phyloP scores from a whole-genome alignment of 2,329 filamentous ascomycete species.

The Venturia pyrina region DNA sequence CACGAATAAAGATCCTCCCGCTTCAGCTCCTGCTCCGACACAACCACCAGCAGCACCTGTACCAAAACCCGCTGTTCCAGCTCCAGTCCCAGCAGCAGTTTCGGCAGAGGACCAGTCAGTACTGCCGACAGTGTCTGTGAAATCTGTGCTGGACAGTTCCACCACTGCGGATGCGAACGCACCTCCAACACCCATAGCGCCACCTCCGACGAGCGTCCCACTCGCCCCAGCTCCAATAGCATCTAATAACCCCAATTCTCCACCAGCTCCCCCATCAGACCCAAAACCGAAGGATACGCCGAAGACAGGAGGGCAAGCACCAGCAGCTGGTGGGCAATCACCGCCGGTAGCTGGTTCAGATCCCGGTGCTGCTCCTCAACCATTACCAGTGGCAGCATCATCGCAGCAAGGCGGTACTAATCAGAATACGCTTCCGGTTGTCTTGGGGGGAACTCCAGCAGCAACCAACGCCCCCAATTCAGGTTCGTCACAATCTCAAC shows the following conservation, averaged over 20 bases:
- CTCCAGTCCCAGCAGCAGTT: slow-evolving; percentile 20
- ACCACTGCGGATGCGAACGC: neutral
- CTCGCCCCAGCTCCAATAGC: neutral
- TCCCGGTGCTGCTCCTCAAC: neutral
- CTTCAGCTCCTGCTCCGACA: slow-evolving; percentile 44
- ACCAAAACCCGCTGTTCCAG: slow-evolving; percentile 20
- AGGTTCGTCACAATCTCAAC: neutral
- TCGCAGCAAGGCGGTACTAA: neutral
- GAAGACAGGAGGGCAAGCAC: neutral
- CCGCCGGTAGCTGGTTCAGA: neutral
- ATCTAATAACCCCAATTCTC: neutral
- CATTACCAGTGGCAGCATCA: neutral
- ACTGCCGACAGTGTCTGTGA: neutral
- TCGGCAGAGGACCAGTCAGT: neutral
- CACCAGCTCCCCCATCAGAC: neutral
- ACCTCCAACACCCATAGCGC: slow-evolving; percentile 3
- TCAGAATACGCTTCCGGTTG: neutral
- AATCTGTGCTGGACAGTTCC: neutral
- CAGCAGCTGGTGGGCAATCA: neutral
- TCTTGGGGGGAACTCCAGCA: neutral
- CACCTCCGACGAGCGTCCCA: neutral
- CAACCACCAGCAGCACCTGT: slow-evolving; percentile 42
- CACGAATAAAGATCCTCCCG: neutral
- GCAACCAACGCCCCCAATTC: neutral
- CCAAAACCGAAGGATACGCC: neutral